These are phyloP conservation scores for Aspergillus costaricaensis DNA, from an alignment of 2,329 filamentous ascomycete genomes.

Conservation along the genomic window DNA sequence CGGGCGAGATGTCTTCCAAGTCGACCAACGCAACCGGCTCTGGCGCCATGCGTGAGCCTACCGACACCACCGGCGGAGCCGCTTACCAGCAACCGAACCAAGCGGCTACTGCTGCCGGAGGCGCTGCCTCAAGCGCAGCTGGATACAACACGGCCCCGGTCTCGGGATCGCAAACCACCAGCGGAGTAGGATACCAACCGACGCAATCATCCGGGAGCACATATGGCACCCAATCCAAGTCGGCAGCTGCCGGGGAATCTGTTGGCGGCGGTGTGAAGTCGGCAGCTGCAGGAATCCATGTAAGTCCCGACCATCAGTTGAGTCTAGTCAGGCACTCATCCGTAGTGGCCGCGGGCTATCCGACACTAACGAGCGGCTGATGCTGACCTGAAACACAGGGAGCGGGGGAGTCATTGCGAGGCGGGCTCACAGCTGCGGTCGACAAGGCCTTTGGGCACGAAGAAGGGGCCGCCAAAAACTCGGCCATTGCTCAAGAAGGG, in stretches of 20 bases:
- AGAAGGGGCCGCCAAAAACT: constrained; percentile 39
- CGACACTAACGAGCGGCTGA: neutral
- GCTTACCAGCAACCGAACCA: constrained; percentile 17
- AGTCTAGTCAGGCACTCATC: neutral
- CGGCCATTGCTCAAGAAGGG: constrained; percentile 38
- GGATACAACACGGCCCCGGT: constrained; percentile 20
- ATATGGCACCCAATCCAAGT: constrained; percentile 11
- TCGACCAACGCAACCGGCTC: constrained; percentile 18
- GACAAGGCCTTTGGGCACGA: constrained; percentile 42
- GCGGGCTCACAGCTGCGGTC: constrained; percentile 39
- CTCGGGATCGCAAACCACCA: constrained; percentile 1
- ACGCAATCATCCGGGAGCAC: constrained; percentile 20
- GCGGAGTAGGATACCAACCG: constrained; percentile 14
- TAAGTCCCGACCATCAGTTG: constrained; percentile 24
- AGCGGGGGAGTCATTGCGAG: constrained; percentile 44
- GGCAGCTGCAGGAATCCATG: constrained; percentile 37
- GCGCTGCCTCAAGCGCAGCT: constrained; percentile 26
- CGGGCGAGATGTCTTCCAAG: constrained; percentile 23
- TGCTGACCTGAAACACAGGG: constrained; percentile 32
- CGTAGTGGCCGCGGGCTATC: constrained; percentile 4
- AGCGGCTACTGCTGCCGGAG: constrained; percentile 24
- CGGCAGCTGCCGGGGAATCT: constrained; percentile 21
- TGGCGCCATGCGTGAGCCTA: constrained; percentile 12
- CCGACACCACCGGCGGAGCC: neutral
- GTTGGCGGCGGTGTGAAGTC: constrained; percentile 30